phyloP scores from a whole-genome alignment of 2,329 filamentous ascomycete species.

The Calonectria hongkongensis region DNA sequence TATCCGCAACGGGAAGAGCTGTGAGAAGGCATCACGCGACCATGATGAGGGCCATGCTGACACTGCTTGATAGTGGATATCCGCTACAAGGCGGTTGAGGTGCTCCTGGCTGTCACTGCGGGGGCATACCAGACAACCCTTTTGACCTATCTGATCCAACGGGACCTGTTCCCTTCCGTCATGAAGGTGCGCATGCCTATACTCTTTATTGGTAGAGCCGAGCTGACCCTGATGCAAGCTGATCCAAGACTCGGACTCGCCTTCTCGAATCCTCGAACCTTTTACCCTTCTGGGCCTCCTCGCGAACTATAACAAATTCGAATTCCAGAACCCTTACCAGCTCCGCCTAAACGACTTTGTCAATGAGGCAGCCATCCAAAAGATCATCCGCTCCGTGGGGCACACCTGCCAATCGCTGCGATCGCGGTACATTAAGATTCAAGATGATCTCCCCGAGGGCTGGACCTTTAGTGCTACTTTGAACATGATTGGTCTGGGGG shows the following conservation, averaged over 20 bases:
- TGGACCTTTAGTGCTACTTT: constrained; percentile 91
- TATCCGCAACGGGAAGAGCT: constrained; percentile 83
- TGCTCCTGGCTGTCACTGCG: constrained; percentile 88
- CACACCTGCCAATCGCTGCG: constrained; percentile 81
- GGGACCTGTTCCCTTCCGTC: constrained; percentile 93
- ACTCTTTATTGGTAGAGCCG: not conserved
- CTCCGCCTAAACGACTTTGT: constrained; percentile 95
- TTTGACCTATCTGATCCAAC: constrained; percentile 94
- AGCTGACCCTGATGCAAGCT: constrained; percentile 70
- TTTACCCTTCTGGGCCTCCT: constrained; percentile 90
- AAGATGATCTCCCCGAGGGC: constrained; percentile 92
- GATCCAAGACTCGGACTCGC: constrained; percentile 84
- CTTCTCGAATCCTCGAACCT: constrained; percentile 79
- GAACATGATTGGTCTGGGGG: constrained; percentile 88
- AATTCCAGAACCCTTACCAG: constrained; percentile 97
- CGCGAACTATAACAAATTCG: constrained; percentile 99
- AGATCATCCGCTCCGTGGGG: constrained; percentile 86
- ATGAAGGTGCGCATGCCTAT: constrained; percentile 82
- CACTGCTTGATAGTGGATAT: constrained; percentile 76
- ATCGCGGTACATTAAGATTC: constrained; percentile 86
- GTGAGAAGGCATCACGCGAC: constrained; percentile 67
- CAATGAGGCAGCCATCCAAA: constrained; percentile 90
- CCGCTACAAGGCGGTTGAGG: constrained; percentile 86
- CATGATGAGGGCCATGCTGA: constrained; percentile 36
- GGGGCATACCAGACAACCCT: constrained; percentile 98